phyloP scores from a whole-genome alignment of 176 grass and related monocot species.

The Chloris gayana region DNA sequence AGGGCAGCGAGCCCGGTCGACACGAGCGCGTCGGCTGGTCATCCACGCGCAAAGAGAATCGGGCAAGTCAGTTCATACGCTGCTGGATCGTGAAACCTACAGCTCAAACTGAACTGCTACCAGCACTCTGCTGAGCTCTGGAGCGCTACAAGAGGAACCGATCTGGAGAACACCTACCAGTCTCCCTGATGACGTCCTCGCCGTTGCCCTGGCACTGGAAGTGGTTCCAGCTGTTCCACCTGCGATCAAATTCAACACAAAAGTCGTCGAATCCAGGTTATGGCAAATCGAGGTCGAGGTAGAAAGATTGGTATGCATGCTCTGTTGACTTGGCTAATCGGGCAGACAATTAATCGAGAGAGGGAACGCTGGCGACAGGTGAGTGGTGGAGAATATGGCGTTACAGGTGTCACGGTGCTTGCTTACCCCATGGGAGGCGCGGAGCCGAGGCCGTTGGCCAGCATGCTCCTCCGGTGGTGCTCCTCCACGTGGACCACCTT shows the following conservation, averaged over 20 bases:
- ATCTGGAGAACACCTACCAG: conserved; percentile 39
- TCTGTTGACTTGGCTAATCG: neutral
- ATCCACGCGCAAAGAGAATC: neutral
- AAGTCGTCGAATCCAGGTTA: neutral
- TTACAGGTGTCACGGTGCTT: too few species aligned
- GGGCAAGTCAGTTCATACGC: neutral
- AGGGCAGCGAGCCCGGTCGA: conserved; percentile 74
- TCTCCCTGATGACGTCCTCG: conserved; percentile 70
- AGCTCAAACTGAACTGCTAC: neutral
- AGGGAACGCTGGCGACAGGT: neutral
- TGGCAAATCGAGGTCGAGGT: neutral
- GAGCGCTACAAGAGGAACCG: neutral
- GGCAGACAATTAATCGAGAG: neutral
- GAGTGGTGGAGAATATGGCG: too few species aligned
- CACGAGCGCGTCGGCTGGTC: conserved; percentile 76
- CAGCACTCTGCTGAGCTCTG: neutral
- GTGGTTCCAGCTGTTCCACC: conserved; percentile 98
- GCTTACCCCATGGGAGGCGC: conserved; percentile 93
- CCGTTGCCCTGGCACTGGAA: conserved; percentile 67
- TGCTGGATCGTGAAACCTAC: neutral
- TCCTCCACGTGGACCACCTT: conserved; percentile 48
- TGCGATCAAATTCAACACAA: neutral
- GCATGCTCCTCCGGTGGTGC: conserved; percentile 63
- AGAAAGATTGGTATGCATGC: too few species aligned
- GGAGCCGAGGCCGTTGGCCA: conserved; percentile 71